phyloP scores from a whole-genome alignment of 2,329 filamentous ascomycete species.

The Metarhizium sp. region DNA sequence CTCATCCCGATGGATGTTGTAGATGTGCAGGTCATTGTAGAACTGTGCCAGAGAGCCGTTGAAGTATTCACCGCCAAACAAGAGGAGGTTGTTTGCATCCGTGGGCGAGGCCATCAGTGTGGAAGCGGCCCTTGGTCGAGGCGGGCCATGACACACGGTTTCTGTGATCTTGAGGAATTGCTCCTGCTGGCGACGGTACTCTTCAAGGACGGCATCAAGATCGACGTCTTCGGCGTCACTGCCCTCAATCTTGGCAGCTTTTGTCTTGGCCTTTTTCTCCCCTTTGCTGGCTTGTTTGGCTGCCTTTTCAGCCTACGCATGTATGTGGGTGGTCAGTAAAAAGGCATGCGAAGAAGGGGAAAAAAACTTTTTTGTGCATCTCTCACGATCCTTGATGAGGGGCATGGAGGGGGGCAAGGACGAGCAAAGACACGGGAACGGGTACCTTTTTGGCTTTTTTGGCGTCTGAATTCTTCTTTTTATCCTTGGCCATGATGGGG shows the following conservation, averaged over 20 bases:
- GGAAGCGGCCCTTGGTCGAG: slow-evolving; percentile 68
- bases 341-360: background rate
- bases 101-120: slow-evolving; percentile 78
- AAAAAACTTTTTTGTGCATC: background rate
- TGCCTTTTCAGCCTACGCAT: slow-evolving; percentile 48
- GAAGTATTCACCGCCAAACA: slow-evolving; percentile 94
- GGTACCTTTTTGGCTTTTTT: slow-evolving; percentile 42
- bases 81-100: slow-evolving; percentile 76
- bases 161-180: slow-evolving; percentile 93
- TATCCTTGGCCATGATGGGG: slow-evolving; percentile 39
- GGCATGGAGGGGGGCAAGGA: too few relatives aligned
- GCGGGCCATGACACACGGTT: slow-evolving; percentile 58
- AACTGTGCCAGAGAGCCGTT: slow-evolving; percentile 78
- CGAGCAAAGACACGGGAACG: slow-evolving; percentile 2
- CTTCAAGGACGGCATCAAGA: slow-evolving; percentile 83
- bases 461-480: slow-evolving; percentile 38
- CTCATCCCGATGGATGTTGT: slow-evolving; percentile 74
- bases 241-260: slow-evolving; percentile 62
- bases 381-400: too few relatives aligned
- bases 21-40: slow-evolving; percentile 58
- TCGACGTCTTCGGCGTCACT: slow-evolving; percentile 90
- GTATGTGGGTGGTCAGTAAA: slow-evolving; percentile 9
- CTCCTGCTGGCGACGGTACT: slow-evolving; percentile 88
- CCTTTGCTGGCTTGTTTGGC: slow-evolving; percentile 81
- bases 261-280: slow-evolving; percentile 72